Evolutionary conservation across 2,329 filamentous ascomycete genomes (phyloP), one percentile per base, ranked within the genome.

Genomic region (Sclerotinia glacialis): DNA sequence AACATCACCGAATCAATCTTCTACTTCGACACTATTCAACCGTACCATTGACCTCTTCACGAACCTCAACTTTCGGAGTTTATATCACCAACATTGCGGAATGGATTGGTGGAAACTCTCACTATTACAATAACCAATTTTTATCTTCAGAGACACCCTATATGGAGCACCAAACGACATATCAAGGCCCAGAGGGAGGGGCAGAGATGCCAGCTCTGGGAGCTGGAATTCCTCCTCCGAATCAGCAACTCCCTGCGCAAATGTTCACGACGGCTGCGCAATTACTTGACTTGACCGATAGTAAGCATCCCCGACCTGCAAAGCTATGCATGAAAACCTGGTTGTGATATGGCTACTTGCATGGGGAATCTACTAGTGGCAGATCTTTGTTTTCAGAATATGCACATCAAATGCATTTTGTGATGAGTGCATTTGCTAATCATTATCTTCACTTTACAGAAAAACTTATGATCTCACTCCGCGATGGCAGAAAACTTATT

Each of bases 201-300:
- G 65, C 59, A 54, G 70, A 68, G 54, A 69, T 67, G 23, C 65
- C 65, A 67, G 53, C 64, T 47, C 65, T 71, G 12, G 70, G 71
- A 49, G 66, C 67, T 34, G 72, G 72, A 23, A 46, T 70, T 54
- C 67, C 72, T 31, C 70, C 72, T 23, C 71, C 58, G 72, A 80
- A 79, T 40, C 84, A 86, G 70, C 90, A 92, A 79, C 82, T 94
- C 49, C 91, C 91, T 18, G 93, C 93, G 68, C 94, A 99, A 82
- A 97, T 98, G 90, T 99, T 99, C 81, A 96, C 95, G 23, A 99
- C 95, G 42, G 95, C 95, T 42, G 93, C 95, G 65, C 95, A 98
- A 82, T 83, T 99, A 67, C 83, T 99, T 67, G 95, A 99, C 78
- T 84, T 99, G 75, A 98, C 95, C 74, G 95, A 99, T 81, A 99